A percentile compares a stretch with the other conserved stretches of the same genome.
phyloP scores from a whole-genome alignment of 2,329 filamentous ascomycete species.

The Periconia digitata region DNA sequence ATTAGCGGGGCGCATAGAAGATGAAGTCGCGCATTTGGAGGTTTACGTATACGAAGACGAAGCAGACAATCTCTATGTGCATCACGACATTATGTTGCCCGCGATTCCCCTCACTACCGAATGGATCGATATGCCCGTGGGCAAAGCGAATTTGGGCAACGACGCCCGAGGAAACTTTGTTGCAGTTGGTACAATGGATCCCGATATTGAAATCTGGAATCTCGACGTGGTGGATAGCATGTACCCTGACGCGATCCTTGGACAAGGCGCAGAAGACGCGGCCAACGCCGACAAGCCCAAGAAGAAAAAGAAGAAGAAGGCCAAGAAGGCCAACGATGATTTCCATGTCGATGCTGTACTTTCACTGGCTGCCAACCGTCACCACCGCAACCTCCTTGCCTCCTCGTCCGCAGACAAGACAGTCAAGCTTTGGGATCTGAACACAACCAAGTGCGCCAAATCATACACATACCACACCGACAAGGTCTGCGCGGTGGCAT shows the following conservation, averaged over 20 bases:
- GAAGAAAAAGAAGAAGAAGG: slow-evolving; percentile 91
- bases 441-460: slow-evolving; percentile 89
- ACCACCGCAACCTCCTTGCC: slow-evolving; percentile 90
- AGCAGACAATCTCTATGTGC: slow-evolving; percentile 95
- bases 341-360: slow-evolving; percentile 95
- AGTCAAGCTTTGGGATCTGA: slow-evolving; percentile 95
- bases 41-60: slow-evolving; percentile 97
- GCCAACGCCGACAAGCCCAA: slow-evolving; percentile 63
- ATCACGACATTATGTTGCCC: slow-evolving; percentile 99
- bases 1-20: slow-evolving; percentile 89
- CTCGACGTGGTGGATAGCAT: slow-evolving; percentile 94
- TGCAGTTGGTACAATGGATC: slow-evolving; percentile 94
- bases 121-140: slow-evolving; percentile 92
- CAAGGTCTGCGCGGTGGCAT: slow-evolving; percentile 95
- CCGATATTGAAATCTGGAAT: slow-evolving; percentile 98
- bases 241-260: slow-evolving; percentile 96
- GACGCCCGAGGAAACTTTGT: slow-evolving; percentile 84
- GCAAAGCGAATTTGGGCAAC: slow-evolving; percentile 56
- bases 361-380: slow-evolving; percentile 85
- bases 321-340: slow-evolving; percentile 81
- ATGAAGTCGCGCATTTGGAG: slow-evolving; percentile 94
- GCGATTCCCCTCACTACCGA: slow-evolving; percentile 94
- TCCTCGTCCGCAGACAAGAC: slow-evolving; percentile 96
- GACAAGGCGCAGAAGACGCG: slow-evolving; percentile 59
- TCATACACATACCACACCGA: slow-evolving; percentile 95